Evolutionary conservation across 163 green algal species (phyloP), one percentile per base, ranked within the genome.

Genomic region (Picocystis sp.): DNA sequence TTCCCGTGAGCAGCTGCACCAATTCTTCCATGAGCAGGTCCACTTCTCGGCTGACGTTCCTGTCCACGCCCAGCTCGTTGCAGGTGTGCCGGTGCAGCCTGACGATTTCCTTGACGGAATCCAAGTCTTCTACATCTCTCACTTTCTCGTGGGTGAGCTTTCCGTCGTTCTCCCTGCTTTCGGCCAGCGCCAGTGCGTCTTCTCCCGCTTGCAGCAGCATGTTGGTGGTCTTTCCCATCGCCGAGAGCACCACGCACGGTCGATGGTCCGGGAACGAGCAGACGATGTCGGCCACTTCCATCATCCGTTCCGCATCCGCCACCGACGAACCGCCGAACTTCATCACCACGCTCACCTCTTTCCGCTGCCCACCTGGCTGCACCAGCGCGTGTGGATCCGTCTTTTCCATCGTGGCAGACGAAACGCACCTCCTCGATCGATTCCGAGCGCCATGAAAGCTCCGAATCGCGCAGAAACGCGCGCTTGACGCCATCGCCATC

Each of bases 271-370:
- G 81, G 47, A 94, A 94, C 47, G 59, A 70, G 70, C 76, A 87
- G 21, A 95, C 71, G 55, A 98, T 94, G 33, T 83, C 65, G 5
- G 89, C 87, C 11, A 96, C 87, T 64, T 95, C 86, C 14, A 64
- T 53, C 82, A 96, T 93, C 58, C 89, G 74, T 56, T 88, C 82
- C 1, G 87, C 83, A 55, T 77, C 76, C 2, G 84, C 82, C n/a
- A 98, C 81, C 6, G 81, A 93, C 1, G 81, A 92, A 2, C 90
- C 90, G 2, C 90, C 90, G 76, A 98, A 98, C 68, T 98, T 96
- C 73, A 90, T 91, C 0, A 92, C 82, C 0, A 87, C 70, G n/a
- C 80, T 80, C 22, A 82, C 29, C 8, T 5, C 29, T 38, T 38
- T 38, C 8, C 29, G 29, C 8, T 5, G 5, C 29, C 5, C 8